Evolutionary conservation across 352 stramenopile species (phyloP).

Genomic region (Globisporangium paroecandrum): DNA sequence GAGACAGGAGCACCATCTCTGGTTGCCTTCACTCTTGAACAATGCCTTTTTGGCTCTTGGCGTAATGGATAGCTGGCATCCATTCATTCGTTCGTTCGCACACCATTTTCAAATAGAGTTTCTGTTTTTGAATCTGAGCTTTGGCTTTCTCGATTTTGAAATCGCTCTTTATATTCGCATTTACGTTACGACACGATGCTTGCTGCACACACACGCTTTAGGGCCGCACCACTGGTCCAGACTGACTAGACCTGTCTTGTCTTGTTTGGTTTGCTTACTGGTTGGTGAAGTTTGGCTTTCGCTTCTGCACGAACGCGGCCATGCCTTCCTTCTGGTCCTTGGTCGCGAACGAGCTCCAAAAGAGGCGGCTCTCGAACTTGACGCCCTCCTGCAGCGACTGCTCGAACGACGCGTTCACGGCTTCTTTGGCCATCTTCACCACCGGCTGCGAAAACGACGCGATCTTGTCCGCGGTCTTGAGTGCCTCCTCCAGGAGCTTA

Average conservation of each 20-base stretch:
- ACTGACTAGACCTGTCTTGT: not conserved
- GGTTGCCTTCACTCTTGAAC: not conserved
- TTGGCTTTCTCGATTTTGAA: not conserved
- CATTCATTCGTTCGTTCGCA: not conserved
- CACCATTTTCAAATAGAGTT: constrained; percentile 6
- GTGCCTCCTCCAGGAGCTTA: constrained; percentile 90
- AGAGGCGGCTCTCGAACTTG: constrained; percentile 96
- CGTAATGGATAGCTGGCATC: not conserved
- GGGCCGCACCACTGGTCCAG: not conserved
- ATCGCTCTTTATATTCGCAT: not conserved
- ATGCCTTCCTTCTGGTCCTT: constrained; percentile 95
- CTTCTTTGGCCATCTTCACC: constrained; percentile 97
- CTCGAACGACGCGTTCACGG: constrained; percentile 92
- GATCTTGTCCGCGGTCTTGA: constrained; percentile 97
- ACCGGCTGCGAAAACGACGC: constrained; percentile 93
- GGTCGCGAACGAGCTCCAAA: constrained; percentile 97
- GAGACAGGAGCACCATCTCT: not conserved
- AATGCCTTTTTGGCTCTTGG: not conserved
- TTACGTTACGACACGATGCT: not conserved
- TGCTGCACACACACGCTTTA: constrained; percentile 2
- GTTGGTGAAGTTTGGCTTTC: constrained; percentile 93
- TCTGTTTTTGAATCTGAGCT: not conserved
- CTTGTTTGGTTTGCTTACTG: constrained; percentile 51
- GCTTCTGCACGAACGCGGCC: constrained; percentile 97
- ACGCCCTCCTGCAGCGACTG: constrained; percentile 93